Evolutionary conservation across 106 monocot species (phyloP).

Genomic region (Posidonia australis): DNA sequence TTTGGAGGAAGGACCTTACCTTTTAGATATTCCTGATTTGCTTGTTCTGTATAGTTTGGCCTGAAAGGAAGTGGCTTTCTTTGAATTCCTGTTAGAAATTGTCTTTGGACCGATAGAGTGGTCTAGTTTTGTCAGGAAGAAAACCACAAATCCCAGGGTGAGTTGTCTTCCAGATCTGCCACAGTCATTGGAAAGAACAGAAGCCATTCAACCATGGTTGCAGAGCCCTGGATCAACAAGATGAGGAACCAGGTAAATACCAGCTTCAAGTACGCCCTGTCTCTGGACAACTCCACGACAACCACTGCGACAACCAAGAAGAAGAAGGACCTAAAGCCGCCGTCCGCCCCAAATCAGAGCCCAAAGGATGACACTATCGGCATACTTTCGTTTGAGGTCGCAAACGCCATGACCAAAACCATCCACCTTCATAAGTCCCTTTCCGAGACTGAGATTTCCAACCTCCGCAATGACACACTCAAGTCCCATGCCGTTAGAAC

Average conservation of each 20-base stretch:
- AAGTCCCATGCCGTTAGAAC: slow-evolving; percentile 34
- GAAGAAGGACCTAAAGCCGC: slow-evolving; percentile 8
- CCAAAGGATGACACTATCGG: slow-evolving; percentile 30
- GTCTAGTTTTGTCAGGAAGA: too few species aligned
- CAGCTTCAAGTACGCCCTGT: background rate
- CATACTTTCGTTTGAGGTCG: slow-evolving; percentile 88
- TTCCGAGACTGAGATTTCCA: slow-evolving; percentile 39
- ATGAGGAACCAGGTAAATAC: slow-evolving; percentile 31
- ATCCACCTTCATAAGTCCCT: slow-evolving; percentile 68
- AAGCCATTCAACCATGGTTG: slow-evolving; percentile 12
- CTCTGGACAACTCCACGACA: background rate
- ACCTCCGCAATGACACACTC: slow-evolving; percentile 26
- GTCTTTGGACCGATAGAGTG: too few species aligned
- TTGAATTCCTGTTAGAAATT: too few species aligned
- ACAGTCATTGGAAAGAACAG: too few species aligned
- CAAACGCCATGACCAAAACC: slow-evolving; percentile 76
- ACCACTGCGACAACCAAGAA: too few species aligned
- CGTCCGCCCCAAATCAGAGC: background rate
- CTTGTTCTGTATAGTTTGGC: too few species aligned
- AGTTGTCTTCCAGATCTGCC: too few species aligned
- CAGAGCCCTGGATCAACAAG: slow-evolving; percentile 46
- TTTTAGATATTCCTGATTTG: too few species aligned
- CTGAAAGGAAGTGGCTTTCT: too few species aligned
- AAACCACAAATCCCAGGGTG: too few species aligned
- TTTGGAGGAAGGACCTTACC: too few species aligned